phyloP scores from a whole-genome alignment of 306 rosid species.

The Nissolia schottii region DNA sequence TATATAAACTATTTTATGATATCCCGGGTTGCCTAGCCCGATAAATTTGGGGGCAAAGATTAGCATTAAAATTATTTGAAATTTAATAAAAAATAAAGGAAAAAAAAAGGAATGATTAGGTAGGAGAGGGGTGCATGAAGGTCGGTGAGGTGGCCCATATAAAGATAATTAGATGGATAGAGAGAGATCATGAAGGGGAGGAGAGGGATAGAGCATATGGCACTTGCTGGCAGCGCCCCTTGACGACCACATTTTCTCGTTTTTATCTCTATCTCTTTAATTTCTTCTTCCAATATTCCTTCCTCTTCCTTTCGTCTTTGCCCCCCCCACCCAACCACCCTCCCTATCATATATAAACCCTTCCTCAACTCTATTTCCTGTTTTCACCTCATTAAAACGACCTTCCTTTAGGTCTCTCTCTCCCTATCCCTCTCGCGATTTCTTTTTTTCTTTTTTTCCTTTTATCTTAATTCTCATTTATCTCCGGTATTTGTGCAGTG shows the following conservation, averaged over 20 bases:
- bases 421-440: too few species aligned
- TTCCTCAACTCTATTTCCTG: slow-evolving; percentile 4
- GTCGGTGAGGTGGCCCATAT: neutral
- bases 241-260: slow-evolving; percentile 36
- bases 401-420: slow-evolving; percentile 10
- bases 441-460: neutral
- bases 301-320: neutral
- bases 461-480: neutral
- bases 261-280: neutral
- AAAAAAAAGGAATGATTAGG: neutral
- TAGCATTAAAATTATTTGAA: too few species aligned
- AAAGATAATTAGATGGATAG: neutral
- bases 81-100: too few species aligned
- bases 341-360: slow-evolving; percentile 6
- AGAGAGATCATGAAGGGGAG: neutral
- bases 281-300: too few species aligned
- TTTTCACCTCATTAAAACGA: slow-evolving; percentile 9
- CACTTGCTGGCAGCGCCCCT: too few species aligned
- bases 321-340: slow-evolving; percentile 12
- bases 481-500: neutral
- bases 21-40: too few species aligned
- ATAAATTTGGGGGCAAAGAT: too few species aligned
- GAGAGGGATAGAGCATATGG: too few species aligned
- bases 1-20: too few species aligned
- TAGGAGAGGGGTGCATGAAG: slow-evolving; percentile 1